Base-by-base conservation (phyloP, 1,139 yeast genomes). In the Taiozyma onychis region DNA sequence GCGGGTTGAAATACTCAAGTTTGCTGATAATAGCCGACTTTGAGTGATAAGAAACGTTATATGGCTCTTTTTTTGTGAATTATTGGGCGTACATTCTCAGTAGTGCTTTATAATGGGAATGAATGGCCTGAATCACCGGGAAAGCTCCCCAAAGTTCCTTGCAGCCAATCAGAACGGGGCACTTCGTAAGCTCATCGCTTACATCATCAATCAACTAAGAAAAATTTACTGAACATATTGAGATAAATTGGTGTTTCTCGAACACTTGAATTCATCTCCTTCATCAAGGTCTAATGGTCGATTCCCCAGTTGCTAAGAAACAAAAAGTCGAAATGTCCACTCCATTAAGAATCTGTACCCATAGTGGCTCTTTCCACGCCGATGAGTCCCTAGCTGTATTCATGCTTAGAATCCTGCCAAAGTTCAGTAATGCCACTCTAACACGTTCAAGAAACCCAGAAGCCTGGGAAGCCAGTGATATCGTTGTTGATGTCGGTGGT, bases 321-420 rank as follows among this genome's bases (percentile, higher is more conserved):
- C 59, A 55, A 42, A 59, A 58, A 35, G 13, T 47, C 27, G 54
- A 50, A n/a, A 58, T 52, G 58, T 27, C 54, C 21, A 32, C 51
- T 37, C 44, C 53, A 1, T 49, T 61, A 6, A 76, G 79, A 62
- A 87, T 91, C 54, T 91, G 97, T 63, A 91, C 97, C 16, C 97
- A 90, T 65, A 88, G 95, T 44, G 99, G 99, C 9, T 79, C 91
- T 0, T 93, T 93, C 76, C 99, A 93, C 64, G 98, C 99, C 22
- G 99, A 93, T 69, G 99, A 93, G 68, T 85, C 96, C n/a, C 77
- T 95, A 53, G 99, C 98, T 2, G 97, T 91, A 3, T 91, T 78
- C 68, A 83, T 93, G 86, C 74, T 93, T 52, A 81, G 78, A 61
- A 73, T 81, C 30, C 73, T 93, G 48, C 96, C 97, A 4, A 75